Base-by-base conservation (phyloP, 108 stramenopile species). In the Bacterosira constricta region DNA sequence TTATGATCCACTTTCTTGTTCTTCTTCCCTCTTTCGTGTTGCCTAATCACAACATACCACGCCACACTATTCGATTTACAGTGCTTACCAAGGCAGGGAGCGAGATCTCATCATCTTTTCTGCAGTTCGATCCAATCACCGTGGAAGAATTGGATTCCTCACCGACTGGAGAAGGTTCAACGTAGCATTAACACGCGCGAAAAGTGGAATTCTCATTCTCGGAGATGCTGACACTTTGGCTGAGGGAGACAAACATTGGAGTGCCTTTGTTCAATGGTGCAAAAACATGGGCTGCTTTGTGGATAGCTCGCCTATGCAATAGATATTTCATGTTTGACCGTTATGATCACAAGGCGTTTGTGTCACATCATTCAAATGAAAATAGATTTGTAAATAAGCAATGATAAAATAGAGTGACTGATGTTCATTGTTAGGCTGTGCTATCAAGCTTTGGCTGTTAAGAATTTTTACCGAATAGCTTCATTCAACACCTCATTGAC, bases 111-210 rank as follows among this genome's bases (percentile, higher is more conserved):
- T 98, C 77, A 88, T 98, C 44, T 90, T 98, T 65, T 96, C 94
- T 15, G 73, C 93, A 9, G 96, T 97, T 36, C 85, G 97, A n/a
- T 89, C 93, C 6, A 99, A 99, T 77, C 89, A 90, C 57, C 69
- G 86, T 29, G 96, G 94, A 44, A 92, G 91, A 30, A 79, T 99
- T 38, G 99, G 99, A 18, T 99, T 99, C 71, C 85, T 99, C 9
- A 69, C 69, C 2, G 99, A 99, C 63, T 97, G 96, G 78, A 85
- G 99, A 46, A 85, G 99, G 50, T 85, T 98, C 81, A 99, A 99
- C 82, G 99, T 99, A 17, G 97, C 99, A 12, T 70, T 99, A 49
- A 99, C 99, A 8, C 82, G 99, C 26, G 96, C 99, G 7, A 93
- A 88, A 59, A 83, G 64, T 37, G 98, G 86, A 18, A 68, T 98